phyloP scores from a whole-genome alignment of 257 asterid species.

The Petunia secreta region DNA sequence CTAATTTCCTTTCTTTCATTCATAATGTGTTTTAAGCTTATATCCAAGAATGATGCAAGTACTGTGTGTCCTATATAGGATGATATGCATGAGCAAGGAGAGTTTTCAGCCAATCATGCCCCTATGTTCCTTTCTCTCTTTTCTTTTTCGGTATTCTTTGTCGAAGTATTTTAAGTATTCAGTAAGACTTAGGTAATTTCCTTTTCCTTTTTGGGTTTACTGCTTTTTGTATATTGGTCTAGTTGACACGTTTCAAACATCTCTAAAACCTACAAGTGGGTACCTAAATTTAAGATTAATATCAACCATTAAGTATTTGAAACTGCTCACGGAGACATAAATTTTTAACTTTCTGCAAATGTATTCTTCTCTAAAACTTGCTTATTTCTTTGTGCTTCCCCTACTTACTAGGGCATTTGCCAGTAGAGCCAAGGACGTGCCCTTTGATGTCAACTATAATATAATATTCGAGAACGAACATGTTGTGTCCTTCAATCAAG shows the following conservation, averaged over 20 bases:
- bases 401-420: slow-evolving; percentile 6
- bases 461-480: slow-evolving; percentile 55
- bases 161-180: neutral
- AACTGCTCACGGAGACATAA: neutral
- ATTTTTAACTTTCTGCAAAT: neutral
- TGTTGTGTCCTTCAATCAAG: slow-evolving; percentile 38
- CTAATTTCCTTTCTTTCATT: neutral
- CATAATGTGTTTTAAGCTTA: neutral
- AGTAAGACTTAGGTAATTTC: neutral
- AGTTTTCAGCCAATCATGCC: neutral
- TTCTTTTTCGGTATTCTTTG: neutral
- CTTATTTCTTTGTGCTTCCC: slow-evolving; percentile 25
- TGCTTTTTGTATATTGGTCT: too few relatives aligned
- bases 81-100: neutral
- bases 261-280: neutral
- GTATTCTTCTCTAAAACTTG: slow-evolving; percentile 8
- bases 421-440: slow-evolving; percentile 27
- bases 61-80: neutral
- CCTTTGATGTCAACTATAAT: slow-evolving; percentile 44
- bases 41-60: neutral
- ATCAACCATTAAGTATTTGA: neutral
- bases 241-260: neutral
- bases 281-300: too few relatives aligned
- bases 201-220: neutral
- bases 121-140: neutral